Base-by-base conservation (phyloP, 2,329 filamentous ascomycete species). In the Falciphora oryzae region DNA sequence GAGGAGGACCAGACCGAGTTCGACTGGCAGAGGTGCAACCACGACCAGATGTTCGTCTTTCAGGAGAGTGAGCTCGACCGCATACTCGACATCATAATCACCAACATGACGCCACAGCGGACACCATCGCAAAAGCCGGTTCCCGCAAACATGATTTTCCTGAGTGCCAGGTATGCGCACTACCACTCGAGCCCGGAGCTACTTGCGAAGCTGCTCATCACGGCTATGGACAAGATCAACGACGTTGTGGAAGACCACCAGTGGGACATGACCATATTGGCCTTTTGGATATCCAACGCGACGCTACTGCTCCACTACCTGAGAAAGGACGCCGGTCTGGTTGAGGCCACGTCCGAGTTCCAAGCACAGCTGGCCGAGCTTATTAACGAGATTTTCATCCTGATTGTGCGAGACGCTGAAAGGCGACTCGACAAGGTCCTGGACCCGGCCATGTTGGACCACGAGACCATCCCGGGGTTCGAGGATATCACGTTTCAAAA, bases 1-100 rank as follows among this genome's bases (percentile, higher is more conserved):
- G 90, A 92, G 70, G 92, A 96, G 71, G 93, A 97, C 65, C 87
- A 89, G 65, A 93, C 96, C 72, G 95, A 98, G 68, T 99, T 99
- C 72, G 90, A 97, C 66, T 99, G 95, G 95, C 90, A 90, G 68
- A 85, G 91, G 70, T 99, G 95, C 76, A 81, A 97, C 61, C 92
- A 97, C 74, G 95, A 99, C 74, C 95, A 99, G 75, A 99, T 99
- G 95, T 99, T 99, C 74, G 95, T 99, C 53, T 99, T 99, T 75
- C 95, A 99, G 75, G 94, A 98, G 70, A 89, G 87, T 73, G 94
- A 99, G 73, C 84, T 99, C 63, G 90, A 94, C 65, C 88, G 89
- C 65, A 97, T 99, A 71, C 84, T 99, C 69, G 91, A 97, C 73
- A 95, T 98, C 64, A 88, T 98, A 73, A 96, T 99, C 73, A 98